phyloP scores from a whole-genome alignment of 106 monocot genomes.

The Acorus gramineus region DNA sequence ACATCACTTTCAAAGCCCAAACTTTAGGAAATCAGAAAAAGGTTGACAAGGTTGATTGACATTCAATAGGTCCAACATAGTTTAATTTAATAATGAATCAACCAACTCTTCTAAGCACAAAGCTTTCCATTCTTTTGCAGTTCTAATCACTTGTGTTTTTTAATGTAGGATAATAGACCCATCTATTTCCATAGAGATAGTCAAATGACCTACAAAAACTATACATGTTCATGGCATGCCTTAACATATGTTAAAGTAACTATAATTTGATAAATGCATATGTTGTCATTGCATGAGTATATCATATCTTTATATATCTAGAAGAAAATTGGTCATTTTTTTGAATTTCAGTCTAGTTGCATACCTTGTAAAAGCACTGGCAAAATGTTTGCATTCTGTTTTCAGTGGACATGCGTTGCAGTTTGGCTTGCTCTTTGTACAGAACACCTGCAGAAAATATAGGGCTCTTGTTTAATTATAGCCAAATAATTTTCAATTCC shows the following conservation, averaged over 20 bases:
- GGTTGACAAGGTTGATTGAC: too few relatives aligned
- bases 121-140: too few relatives aligned
- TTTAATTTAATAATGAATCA: too few relatives aligned
- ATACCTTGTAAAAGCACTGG: slow-evolving; percentile 81
- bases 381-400: slow-evolving; percentile 77
- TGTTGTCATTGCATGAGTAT: background rate
- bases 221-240: too few relatives aligned
- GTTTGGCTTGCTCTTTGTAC: slow-evolving; percentile 86
- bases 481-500: background rate
- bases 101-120: too few relatives aligned
- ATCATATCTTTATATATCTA: background rate
- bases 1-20: too few relatives aligned
- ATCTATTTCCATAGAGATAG: too few relatives aligned
- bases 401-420: slow-evolving; percentile 83
- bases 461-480: background rate
- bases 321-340: background rate
- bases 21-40: too few relatives aligned
- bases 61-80: too few relatives aligned
- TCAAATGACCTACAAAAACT: too few relatives aligned
- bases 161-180: too few relatives aligned
- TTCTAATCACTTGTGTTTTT: too few relatives aligned
- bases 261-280: background rate
- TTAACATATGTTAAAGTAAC: background rate
- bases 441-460: slow-evolving; percentile 52
- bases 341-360: background rate